Conservation (phyloP, 257 asterid species). For the Pogostemon cablin region DNA sequence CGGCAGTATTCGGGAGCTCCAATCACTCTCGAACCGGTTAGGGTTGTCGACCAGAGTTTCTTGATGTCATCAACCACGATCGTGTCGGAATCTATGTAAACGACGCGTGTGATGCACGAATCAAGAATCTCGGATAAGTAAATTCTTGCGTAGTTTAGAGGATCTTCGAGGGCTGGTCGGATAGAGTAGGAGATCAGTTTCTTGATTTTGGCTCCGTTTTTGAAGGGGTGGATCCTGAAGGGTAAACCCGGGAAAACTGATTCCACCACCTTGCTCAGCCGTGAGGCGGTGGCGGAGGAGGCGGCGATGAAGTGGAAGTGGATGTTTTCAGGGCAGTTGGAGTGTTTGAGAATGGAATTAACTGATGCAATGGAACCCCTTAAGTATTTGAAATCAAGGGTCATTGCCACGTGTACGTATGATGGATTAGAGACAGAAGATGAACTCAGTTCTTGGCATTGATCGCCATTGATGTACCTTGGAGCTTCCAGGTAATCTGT, state of each 20-base stretch:
- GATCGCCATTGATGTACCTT: slow-evolving; percentile 37
- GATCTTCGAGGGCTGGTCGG: slow-evolving; percentile 67
- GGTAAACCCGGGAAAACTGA: slow-evolving; percentile 53
- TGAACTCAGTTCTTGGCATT: slow-evolving; percentile 30
- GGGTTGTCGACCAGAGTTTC: slow-evolving; percentile 40
- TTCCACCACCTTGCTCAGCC: slow-evolving; percentile 29
- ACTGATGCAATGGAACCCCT: slow-evolving; percentile 75
- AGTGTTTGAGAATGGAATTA: slow-evolving; percentile 57
- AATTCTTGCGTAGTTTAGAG: slow-evolving; percentile 71
- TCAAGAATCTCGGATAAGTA: slow-evolving; percentile 58
- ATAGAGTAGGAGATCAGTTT: slow-evolving; percentile 52
- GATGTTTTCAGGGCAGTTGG: slow-evolving; percentile 63
- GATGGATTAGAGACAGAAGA: slow-evolving; percentile 43
- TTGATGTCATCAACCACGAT: slow-evolving; percentile 55
- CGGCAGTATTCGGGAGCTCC: slow-evolving; percentile 75
- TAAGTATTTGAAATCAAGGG: slow-evolving; percentile 63
- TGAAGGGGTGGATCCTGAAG: slow-evolving; percentile 51
- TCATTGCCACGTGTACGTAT: slow-evolving; percentile 57
- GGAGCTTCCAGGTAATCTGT: slow-evolving; percentile 46
- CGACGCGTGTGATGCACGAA: slow-evolving; percentile 46
- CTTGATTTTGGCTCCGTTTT: slow-evolving; percentile 35
- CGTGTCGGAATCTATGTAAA: slow-evolving; percentile 66
- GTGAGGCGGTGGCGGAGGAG: slow-evolving; percentile 6
- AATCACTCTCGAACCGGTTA: slow-evolving; percentile 48
- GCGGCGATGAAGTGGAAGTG: slow-evolving; percentile 59